Conservation (phyloP, 2,329 filamentous ascomycete genomes). For the Penicillium sclerotigenum region DNA sequence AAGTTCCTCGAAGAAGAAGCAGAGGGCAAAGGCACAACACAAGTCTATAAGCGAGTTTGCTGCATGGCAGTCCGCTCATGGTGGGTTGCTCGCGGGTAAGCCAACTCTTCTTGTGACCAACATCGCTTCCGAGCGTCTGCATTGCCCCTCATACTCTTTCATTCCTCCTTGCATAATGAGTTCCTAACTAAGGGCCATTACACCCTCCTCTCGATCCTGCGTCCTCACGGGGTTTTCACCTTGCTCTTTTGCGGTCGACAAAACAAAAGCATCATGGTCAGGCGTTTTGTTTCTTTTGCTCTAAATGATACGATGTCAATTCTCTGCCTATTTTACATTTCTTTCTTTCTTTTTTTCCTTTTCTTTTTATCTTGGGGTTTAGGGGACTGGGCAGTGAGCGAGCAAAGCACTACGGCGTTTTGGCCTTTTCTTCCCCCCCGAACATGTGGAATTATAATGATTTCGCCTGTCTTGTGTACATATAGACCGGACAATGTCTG, state of each 20-base stretch:
- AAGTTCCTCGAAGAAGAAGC: constrained; percentile 67
- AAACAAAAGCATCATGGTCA: constrained; percentile 27
- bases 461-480: constrained; percentile 17
- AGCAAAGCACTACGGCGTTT: constrained; percentile 24
- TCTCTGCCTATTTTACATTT: neutral
- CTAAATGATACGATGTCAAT: constrained; percentile 6
- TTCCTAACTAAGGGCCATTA: neutral
- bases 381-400: constrained; percentile 19
- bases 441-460: constrained; percentile 7
- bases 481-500: constrained; percentile 8
- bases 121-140: neutral
- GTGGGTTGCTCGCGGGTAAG: constrained; percentile 42
- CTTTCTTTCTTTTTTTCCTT: neutral
- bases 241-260: constrained; percentile 12
- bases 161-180: constrained; percentile 9
- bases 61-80: constrained; percentile 63
- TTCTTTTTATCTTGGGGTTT: constrained; percentile 11
- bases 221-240: constrained; percentile 3
- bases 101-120: neutral
- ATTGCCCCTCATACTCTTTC: constrained; percentile 2
- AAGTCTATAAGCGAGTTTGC: constrained; percentile 67
- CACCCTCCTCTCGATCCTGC: constrained; percentile 6
- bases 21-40: constrained; percentile 67
- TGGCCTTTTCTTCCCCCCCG: constrained; percentile 16
- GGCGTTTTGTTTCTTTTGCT: constrained; percentile 19